Percentiles rank a stretch among this genome's conserved stretches.
Conservation (phyloP, 2,329 filamentous ascomycete genomes). For the Beauveria pseudobassiana region DNA sequence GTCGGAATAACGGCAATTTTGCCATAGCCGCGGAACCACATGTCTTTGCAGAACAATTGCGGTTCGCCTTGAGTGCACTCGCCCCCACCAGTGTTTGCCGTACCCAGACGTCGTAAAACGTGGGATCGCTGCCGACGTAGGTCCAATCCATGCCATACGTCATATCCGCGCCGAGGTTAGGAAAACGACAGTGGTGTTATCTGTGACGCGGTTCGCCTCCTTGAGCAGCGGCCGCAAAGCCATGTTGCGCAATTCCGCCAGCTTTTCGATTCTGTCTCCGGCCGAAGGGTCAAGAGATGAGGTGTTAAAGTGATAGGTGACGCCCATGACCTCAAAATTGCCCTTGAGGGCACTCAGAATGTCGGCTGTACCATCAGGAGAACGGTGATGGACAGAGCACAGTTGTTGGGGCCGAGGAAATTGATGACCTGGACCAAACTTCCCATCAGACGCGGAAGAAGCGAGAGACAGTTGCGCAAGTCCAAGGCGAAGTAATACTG, state of each 20-base stretch:
- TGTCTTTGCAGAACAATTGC: slow-evolving; percentile 48
- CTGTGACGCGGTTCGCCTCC: slow-evolving; percentile 17
- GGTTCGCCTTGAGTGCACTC: slow-evolving; percentile 46
- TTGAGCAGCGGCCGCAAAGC: slow-evolving; percentile 40
- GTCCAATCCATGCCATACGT: slow-evolving; percentile 54
- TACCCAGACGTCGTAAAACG: slow-evolving; percentile 51
- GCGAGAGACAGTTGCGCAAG: slow-evolving; percentile 33
- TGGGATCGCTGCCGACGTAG: slow-evolving; percentile 33
- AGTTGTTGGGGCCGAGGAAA: slow-evolving; percentile 43
- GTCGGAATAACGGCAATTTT: slow-evolving; percentile 49
- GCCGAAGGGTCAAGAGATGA: slow-evolving; percentile 36
- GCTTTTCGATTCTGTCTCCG: slow-evolving; percentile 36
- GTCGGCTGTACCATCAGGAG: slow-evolving; percentile 45
- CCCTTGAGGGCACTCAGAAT: slow-evolving; percentile 35
- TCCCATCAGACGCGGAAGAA: slow-evolving; percentile 44
- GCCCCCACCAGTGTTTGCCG: slow-evolving; percentile 12
- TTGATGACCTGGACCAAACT: slow-evolving; percentile 41
- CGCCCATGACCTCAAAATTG: slow-evolving; percentile 30
- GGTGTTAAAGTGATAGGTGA: slow-evolving; percentile 33
- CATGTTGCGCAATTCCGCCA: slow-evolving; percentile 45
- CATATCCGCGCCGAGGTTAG: slow-evolving; percentile 45
- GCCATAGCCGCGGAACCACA: slow-evolving; percentile 42
- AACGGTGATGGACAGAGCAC: slow-evolving; percentile 48
- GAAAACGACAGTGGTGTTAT: slow-evolving; percentile 40
- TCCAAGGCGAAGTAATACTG: slow-evolving; percentile 47